phyloP scores from a whole-genome alignment of 495 filamentous ascomycete genomes.

The Niebla homalea region DNA sequence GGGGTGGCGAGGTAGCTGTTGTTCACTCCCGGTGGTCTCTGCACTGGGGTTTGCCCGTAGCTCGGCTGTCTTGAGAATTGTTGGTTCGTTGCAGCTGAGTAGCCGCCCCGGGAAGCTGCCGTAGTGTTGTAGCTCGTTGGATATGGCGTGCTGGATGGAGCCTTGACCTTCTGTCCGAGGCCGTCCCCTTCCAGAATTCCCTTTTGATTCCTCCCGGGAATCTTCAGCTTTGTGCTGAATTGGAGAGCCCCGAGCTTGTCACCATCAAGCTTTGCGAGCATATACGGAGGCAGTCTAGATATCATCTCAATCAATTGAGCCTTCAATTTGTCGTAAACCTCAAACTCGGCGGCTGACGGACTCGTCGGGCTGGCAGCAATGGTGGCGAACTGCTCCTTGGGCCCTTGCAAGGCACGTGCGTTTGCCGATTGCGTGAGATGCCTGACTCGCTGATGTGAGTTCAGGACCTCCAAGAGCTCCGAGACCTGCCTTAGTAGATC shows the following conservation, averaged over 20 bases:
- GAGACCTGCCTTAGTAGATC: constrained; percentile 70
- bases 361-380: constrained; percentile 30
- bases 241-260: constrained; percentile 70
- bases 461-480: constrained; percentile 68
- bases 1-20: constrained; percentile 22
- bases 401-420: constrained; percentile 25
- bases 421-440: constrained; percentile 45
- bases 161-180: constrained; percentile 25
- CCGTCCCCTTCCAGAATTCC: constrained; percentile 87
- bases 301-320: constrained; percentile 61
- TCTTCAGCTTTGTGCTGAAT: constrained; percentile 66
- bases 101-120: constrained; percentile 1
- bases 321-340: constrained; percentile 62
- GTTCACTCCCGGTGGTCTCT: constrained; percentile 20
- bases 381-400: constrained; percentile 32
- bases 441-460: constrained; percentile 76
- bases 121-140: constrained; percentile 1
- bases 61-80: constrained; percentile 11
- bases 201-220: constrained; percentile 55
- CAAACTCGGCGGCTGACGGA: constrained; percentile 51
- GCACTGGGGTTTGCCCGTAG: constrained; percentile 22
- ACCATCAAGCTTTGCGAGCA: constrained; percentile 72
- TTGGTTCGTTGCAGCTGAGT: constrained; percentile 7
- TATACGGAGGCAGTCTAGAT: constrained; percentile 65
- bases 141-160: constrained; percentile 1